Evolutionary conservation across 768 basidiomycete genomes (phyloP).

Genomic region (Russula dissimulans): DNA sequence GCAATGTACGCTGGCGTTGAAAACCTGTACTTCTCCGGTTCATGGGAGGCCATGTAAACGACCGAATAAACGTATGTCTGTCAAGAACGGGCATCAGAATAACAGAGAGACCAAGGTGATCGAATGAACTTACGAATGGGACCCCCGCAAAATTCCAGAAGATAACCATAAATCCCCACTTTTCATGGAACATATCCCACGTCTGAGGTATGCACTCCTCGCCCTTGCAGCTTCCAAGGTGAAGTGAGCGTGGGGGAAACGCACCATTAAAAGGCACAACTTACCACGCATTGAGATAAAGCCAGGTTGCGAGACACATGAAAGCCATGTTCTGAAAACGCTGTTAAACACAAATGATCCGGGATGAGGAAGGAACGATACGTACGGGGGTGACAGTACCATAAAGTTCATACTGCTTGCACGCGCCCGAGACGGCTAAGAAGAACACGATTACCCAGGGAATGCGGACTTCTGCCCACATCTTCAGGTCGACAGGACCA

Average conservation of each 20-base stretch:
- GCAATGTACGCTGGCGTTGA: slow-evolving; percentile 63
- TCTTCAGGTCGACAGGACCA: slow-evolving; percentile 88
- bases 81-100: slow-evolving; percentile 3
- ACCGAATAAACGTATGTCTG: slow-evolving; percentile 96
- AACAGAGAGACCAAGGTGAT: neutral
- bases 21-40: slow-evolving; percentile 81
- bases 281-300: slow-evolving; percentile 95
- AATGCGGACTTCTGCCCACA: slow-evolving; percentile 97
- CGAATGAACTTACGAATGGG: slow-evolving; percentile 55
- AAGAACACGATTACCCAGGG: slow-evolving; percentile 97
- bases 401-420: slow-evolving; percentile 89
- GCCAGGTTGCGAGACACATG: slow-evolving; percentile 89
- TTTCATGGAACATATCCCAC: slow-evolving; percentile 99
- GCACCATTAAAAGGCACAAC: slow-evolving; percentile 15
- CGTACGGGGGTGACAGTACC: slow-evolving; percentile 87
- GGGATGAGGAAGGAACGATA: slow-evolving; percentile 14
- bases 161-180: slow-evolving; percentile 98
- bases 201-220: slow-evolving; percentile 95
- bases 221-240: slow-evolving; percentile 64
- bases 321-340: slow-evolving; percentile 79
- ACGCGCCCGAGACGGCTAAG: slow-evolving; percentile 82
- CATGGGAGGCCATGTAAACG: slow-evolving; percentile 94
- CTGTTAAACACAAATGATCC: neutral
- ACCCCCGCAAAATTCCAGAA: slow-evolving; percentile 97
- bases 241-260: neutral